Percentiles rank a stretch among this genome's conserved stretches.
phyloP scores from a whole-genome alignment of 2,329 filamentous ascomycete species.

The Fusarium irregulare region DNA sequence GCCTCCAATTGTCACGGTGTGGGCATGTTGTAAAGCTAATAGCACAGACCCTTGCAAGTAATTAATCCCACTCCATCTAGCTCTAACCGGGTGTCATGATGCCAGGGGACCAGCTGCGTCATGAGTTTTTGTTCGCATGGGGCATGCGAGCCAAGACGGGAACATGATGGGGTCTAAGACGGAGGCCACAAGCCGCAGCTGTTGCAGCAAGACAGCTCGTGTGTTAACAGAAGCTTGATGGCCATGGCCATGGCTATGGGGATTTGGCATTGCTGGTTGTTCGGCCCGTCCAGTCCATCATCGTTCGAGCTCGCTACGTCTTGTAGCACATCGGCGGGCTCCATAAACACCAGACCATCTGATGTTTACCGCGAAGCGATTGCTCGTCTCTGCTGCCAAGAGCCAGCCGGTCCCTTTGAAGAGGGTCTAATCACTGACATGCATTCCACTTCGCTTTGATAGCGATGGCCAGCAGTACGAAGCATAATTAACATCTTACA shows the following conservation, averaged over 20 bases:
- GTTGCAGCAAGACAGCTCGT: constrained; percentile 16
- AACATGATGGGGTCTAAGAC: constrained; percentile 17
- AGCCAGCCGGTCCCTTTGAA: background rate
- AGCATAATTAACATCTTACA: constrained; percentile 11
- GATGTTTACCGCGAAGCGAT: constrained; percentile 22
- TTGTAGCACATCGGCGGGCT: constrained; percentile 18
- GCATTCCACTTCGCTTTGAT: constrained; percentile 7
- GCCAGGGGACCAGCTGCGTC: constrained; percentile 27
- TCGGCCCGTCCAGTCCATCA: constrained; percentile 40
- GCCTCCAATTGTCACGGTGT: constrained; percentile 19
- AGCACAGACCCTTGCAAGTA: constrained; percentile 28
- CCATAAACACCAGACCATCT: constrained; percentile 34
- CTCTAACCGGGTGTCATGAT: constrained; percentile 34
- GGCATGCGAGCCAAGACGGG: constrained; percentile 32
- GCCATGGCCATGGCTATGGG: constrained; percentile 1
- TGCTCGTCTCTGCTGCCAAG: constrained; percentile 4
- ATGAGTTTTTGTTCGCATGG: constrained; percentile 22
- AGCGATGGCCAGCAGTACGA: background rate
- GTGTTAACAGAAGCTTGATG: constrained; percentile 8
- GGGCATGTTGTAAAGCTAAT: constrained; percentile 18
- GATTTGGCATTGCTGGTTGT: constrained; percentile 19
- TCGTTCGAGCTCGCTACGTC: constrained; percentile 32
- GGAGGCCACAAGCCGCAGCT: constrained; percentile 28
- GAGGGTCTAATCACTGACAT: constrained; percentile 1
- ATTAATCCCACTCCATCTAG: constrained; percentile 17